phyloP scores from a whole-genome alignment of 257 asterid species.

The Marsdenia floribunda region DNA sequence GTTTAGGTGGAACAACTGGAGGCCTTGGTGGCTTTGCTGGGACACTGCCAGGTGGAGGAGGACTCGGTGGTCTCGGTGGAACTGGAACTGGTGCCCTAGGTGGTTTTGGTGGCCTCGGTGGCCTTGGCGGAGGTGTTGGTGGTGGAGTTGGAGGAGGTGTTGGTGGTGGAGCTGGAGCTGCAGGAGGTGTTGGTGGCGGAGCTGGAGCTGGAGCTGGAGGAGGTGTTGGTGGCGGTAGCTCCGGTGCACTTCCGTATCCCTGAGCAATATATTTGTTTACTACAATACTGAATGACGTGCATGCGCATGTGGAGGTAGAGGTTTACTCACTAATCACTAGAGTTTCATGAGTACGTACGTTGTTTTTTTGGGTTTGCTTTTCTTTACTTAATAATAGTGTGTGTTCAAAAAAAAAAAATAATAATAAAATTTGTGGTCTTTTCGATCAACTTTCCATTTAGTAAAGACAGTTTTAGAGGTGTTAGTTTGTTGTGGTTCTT shows the following conservation, averaged over 20 bases:
- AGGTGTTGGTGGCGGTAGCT: conserved; percentile 8
- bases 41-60: conserved; percentile 13
- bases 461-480: too few species aligned
- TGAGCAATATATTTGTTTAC: conserved; percentile 7
- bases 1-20: conserved; percentile 12
- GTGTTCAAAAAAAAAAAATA: too few species aligned
- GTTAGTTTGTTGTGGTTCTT: neutral
- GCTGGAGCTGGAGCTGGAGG: conserved; percentile 1
- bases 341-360: too few species aligned
- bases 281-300: neutral
- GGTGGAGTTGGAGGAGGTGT: conserved; percentile 18
- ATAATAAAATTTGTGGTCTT: too few species aligned
- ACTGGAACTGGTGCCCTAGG: conserved; percentile 7
- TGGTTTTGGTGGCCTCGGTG: conserved; percentile 15
- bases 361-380: too few species aligned
- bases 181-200: conserved; percentile 25
- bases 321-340: too few species aligned
- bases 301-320: neutral
- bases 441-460: too few species aligned
- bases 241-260: conserved; percentile 28
- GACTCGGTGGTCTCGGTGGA: conserved; percentile 19
- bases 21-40: conserved; percentile 18
- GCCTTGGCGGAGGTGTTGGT: conserved; percentile 20
- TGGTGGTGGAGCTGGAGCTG: conserved; percentile 24
- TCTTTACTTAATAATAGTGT: neutral